These are phyloP conservation scores for Aristolochia contorta DNA, from an alignment of 164 flowering plant genomes.

Conservation along the genomic window DNA sequence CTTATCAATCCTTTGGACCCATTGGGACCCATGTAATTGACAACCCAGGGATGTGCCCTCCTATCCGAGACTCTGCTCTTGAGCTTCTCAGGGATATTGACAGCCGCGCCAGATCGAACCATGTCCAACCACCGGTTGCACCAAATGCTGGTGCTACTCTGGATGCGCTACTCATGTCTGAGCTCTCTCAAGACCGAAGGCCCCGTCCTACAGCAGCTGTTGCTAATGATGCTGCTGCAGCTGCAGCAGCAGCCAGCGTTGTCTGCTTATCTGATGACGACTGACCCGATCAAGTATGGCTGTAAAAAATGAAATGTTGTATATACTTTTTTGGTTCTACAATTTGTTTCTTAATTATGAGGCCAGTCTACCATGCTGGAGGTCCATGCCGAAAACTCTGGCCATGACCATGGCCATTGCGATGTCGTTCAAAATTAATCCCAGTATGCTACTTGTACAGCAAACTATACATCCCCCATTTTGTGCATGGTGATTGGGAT, in stretches of 20 bases:
- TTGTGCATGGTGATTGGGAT: too few relatives aligned
- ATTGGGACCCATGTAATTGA: constrained; percentile 9
- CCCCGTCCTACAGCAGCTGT: not conserved
- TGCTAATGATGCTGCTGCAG: constrained; percentile 4
- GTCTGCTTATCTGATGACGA: constrained; percentile 63
- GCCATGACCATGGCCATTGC: too few relatives aligned
- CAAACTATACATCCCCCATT: too few relatives aligned
- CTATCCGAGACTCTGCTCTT: constrained; percentile 8
- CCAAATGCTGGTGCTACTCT: constrained; percentile 7
- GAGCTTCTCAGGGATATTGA: constrained; percentile 20
- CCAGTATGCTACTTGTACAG: too few relatives aligned
- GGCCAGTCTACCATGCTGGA: too few relatives aligned
- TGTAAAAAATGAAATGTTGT: too few relatives aligned
- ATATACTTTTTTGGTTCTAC: too few relatives aligned
- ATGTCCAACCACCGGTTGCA: constrained; percentile 5
- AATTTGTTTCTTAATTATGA: too few relatives aligned
- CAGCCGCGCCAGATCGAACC: constrained; percentile 9
- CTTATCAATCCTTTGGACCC: constrained; percentile 4
- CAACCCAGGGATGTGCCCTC: constrained; percentile 5
- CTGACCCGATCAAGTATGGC: not conserved
- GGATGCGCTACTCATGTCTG: constrained; percentile 3
- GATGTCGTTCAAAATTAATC: too few relatives aligned
- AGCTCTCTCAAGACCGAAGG: not conserved
- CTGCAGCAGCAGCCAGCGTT: constrained; percentile 10
- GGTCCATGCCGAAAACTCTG: too few relatives aligned